Conservation (phyloP, 2,329 filamentous ascomycete genomes). For the Curvularia spicifera region DNA sequence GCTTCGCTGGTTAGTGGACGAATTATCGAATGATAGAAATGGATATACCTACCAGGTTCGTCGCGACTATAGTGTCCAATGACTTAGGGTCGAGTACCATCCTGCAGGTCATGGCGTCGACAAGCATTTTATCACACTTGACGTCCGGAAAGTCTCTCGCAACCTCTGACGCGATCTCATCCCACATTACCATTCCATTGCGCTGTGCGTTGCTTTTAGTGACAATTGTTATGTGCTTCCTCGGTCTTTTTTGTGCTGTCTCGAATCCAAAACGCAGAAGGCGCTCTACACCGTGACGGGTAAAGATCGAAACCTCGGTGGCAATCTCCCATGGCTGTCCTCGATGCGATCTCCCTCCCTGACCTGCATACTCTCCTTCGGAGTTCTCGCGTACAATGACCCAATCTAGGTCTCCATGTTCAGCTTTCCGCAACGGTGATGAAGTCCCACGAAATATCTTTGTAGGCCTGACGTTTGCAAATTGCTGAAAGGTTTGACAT, state of each 20-base stretch:
- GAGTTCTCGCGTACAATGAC: slow-evolving; percentile 71
- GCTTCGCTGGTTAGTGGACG: slow-evolving; percentile 22
- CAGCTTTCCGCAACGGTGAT: slow-evolving; percentile 62
- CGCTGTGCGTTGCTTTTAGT: slow-evolving; percentile 71
- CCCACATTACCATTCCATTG: slow-evolving; percentile 73
- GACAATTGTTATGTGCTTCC: slow-evolving; percentile 67
- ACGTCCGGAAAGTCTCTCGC: slow-evolving; percentile 66
- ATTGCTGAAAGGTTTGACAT: slow-evolving; percentile 62
- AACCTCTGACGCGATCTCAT: slow-evolving; percentile 64
- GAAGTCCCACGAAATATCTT: slow-evolving; percentile 66
- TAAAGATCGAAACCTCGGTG: slow-evolving; percentile 70
- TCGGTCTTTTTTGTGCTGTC: slow-evolving; percentile 61
- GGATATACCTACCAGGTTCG: slow-evolving; percentile 56
- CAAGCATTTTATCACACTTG: slow-evolving; percentile 68
- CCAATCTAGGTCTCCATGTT: slow-evolving; percentile 68
- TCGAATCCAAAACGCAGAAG: slow-evolving; percentile 70
- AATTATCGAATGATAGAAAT: neutral
- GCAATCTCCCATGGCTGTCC: slow-evolving; percentile 66
- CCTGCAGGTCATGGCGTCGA: slow-evolving; percentile 70
- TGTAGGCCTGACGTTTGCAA: slow-evolving; percentile 65
- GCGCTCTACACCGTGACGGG: slow-evolving; percentile 64
- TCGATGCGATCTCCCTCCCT: slow-evolving; percentile 67
- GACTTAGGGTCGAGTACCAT: slow-evolving; percentile 67
- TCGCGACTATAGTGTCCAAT: slow-evolving; percentile 69
- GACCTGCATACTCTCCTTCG: slow-evolving; percentile 70